phyloP scores from a whole-genome alignment of 1,284 basidiomycete genomes.

The Rugosomyces carneus region DNA sequence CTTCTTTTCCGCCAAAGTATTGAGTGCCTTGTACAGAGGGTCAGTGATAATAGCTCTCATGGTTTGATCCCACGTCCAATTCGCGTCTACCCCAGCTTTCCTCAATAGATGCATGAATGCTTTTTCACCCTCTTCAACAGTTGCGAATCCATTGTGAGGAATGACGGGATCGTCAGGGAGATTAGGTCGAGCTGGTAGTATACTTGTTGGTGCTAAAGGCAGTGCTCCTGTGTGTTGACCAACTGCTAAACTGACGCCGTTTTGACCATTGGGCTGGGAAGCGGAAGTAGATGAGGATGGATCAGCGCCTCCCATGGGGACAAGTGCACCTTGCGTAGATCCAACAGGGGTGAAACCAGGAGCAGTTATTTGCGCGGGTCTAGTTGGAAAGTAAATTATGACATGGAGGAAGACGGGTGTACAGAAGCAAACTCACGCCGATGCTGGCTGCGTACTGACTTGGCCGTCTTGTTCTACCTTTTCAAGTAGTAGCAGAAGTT shows the following conservation, averaged over 20 bases:
- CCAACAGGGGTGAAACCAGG: constrained; percentile 39
- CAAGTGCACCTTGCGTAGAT: constrained; percentile 36
- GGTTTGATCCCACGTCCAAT: constrained; percentile 97
- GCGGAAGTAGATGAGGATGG: constrained; percentile 34
- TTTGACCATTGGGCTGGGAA: constrained; percentile 36
- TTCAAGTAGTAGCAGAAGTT: constrained; percentile 74
- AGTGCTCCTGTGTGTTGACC: constrained; percentile 46
- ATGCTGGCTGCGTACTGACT: constrained; percentile 17
- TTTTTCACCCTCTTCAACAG: constrained; percentile 85
- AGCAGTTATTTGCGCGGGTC: constrained; percentile 27
- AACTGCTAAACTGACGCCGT: constrained; percentile 43
- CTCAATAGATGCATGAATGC: constrained; percentile 88
- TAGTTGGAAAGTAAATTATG: constrained; percentile 2
- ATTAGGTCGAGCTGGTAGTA: constrained; percentile 69
- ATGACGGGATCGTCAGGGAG: constrained; percentile 80
- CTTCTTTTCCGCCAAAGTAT: constrained; percentile 93
- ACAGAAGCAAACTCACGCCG: constrained; percentile 16
- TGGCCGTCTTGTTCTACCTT: constrained; percentile 73
- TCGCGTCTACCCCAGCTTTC: constrained; percentile 84
- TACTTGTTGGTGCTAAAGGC: constrained; percentile 51
- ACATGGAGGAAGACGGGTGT: neutral
- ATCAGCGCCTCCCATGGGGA: constrained; percentile 37
- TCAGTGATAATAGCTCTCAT: constrained; percentile 98
- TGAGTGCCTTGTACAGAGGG: constrained; percentile 92
- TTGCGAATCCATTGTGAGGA: constrained; percentile 83